Base-by-base conservation (phyloP, 2,329 filamentous ascomycete species). In the Aureobasidium melanogenum region DNA sequence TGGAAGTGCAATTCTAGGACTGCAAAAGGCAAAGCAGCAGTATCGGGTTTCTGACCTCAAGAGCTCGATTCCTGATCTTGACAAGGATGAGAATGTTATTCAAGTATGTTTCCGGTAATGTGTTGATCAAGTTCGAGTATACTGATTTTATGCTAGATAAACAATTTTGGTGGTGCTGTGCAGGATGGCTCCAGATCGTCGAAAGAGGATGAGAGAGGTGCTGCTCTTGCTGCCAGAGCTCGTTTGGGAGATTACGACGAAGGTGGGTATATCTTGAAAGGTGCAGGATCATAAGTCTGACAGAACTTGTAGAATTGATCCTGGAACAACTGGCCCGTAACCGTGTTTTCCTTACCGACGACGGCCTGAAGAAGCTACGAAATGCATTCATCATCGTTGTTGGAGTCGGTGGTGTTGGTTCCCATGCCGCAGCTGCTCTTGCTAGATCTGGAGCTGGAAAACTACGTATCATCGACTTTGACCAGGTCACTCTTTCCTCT, bases 271-370 rank as follows among this genome's bases (percentile, higher is more conserved):
- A 12, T 34, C 17, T 36, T 24, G 1, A 5, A 12, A 63, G 57
- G 5, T 38, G 41, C 10, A 32, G n/a, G 3, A 34, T 14, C 26
- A 47, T 17, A 1, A 38, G 19, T 41, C 54, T 58, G 30, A 58
- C 54, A 38, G 8, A 5, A 61, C 56, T 43, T 60, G n/a, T 65
- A 85, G 92, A 94, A 68, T 82, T 99, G 46, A 93, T 97, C 62
- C 82, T 96, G 50, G 94, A 99, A 76, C 94, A 99, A 74, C 83
- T 99, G 14, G 92, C 93, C 1, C 87, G 94, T 54, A 97, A 97
- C 72, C 84, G 89, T 59, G 91, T 94, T 32, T 99, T 99, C 71
- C 84, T 99, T 12, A 90, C 84, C 15, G 86, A 93, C 32, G 86
- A 86, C 8, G 94, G 94, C 0, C 82, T 99, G 12, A 78, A 80